Base-by-base conservation (phyloP, 805 yeast species). In the Nakazawaea pomicola region DNA sequence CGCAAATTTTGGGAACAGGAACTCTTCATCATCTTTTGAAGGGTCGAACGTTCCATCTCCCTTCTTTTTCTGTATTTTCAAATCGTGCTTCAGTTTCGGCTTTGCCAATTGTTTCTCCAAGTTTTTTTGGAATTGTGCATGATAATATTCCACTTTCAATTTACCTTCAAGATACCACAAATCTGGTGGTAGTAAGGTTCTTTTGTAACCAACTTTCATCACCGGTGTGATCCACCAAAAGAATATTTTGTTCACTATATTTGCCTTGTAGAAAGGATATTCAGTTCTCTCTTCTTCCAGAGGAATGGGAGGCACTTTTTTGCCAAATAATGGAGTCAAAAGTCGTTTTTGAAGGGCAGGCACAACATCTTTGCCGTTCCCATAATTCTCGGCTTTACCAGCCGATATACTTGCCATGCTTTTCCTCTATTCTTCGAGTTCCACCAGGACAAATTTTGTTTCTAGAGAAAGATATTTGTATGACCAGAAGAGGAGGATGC, bases 221-320 rank as follows among this genome's bases (percentile, higher is more conserved):
- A 83, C 48, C 0, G 90, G 91, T n/a, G 61, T 40, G 29, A 83
- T 64, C 93, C 93, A 85, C 69, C 78, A 67, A 53, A 82, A 78
- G 46, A 77, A 72, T 0, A 67, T 33, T 49, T 60, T 61, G 11
- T 70, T 66, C 8, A 78, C 40, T 14, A 64, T 38, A 38, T 70
- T 70, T 12, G 70, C 64, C 11, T 53, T 48, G 18, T 50, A 44
- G 38, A 57, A 61, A 0, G 83, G 83, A 51, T 62, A 77, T 5
- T 48, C 53, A 10, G 41, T 52, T 41, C 85, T 56, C 45, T 77
- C 80, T 1, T 70, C 73, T 17, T 68, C 70, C 1, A 62, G 46
- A 0, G 83, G 82, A 0, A 78, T 51, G 1, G 74, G 74, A 1
- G 84, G 83, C 2, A 74, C 70, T 29, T 46, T 52, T 35, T 61